phyloP scores from a whole-genome alignment of 208 protist species.

The Acanthamoeba lenticulata region DNA sequence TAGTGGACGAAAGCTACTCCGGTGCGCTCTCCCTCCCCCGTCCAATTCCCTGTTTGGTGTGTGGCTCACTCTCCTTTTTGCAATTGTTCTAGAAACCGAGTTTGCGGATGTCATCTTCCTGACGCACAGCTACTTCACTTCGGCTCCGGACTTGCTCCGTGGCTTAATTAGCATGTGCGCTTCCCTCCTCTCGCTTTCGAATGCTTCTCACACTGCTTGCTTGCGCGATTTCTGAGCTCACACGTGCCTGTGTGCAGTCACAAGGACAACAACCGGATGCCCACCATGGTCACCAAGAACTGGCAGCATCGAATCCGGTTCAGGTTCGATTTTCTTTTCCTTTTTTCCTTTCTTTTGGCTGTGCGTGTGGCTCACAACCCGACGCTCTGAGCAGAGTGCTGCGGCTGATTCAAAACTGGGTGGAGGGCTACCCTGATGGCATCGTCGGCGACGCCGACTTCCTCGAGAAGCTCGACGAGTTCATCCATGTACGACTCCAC shows the following conservation, averaged over 20 bases:
- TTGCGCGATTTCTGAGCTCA: no score
- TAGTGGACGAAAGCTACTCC: constrained; percentile 42
- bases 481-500: not conserved
- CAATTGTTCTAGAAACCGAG: not conserved
- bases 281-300: constrained; percentile 6
- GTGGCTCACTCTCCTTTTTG: not conserved
- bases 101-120: constrained; percentile 49
- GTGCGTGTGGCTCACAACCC: no score
- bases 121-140: constrained; percentile 59
- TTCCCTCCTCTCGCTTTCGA: not conserved
- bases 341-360: not conserved
- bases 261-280: constrained; percentile 15
- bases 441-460: not conserved
- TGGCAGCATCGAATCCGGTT: not conserved
- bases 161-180: not conserved
- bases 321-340: not conserved
- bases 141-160: not conserved
- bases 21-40: not conserved
- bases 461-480: not conserved
- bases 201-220: no score
- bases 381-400: not conserved
- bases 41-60: not conserved
- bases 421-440: not conserved
- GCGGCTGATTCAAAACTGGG: not conserved
- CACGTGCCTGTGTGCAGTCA: not conserved